These are phyloP conservation scores for Cyclanthera cordifolia DNA, from an alignment of 306 rosid genomes.

Conservation along the genomic window DNA sequence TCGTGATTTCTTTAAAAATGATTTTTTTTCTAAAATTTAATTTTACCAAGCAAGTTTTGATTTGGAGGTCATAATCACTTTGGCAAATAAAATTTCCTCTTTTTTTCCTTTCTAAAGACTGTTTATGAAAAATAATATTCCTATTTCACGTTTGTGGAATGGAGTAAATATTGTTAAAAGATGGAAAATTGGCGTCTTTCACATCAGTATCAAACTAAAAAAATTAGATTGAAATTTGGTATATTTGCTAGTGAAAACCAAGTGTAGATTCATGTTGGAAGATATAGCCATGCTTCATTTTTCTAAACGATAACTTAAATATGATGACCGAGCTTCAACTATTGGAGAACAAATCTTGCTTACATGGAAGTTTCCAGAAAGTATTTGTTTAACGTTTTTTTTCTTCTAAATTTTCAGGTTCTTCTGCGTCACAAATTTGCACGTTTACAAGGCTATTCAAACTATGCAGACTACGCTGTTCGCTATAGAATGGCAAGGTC, in stretches of 20 bases:
- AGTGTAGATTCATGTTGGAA: neutral
- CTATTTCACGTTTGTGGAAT: neutral
- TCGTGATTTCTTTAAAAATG: neutral
- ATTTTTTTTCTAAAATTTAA: neutral
- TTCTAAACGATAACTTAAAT: neutral
- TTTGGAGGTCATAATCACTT: neutral
- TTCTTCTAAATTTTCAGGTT: conserved; percentile 44
- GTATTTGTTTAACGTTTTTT: neutral
- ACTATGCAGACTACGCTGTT: conserved; percentile 76
- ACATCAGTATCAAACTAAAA: neutral
- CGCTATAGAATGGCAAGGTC: conserved; percentile 89
- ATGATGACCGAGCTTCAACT: neutral
- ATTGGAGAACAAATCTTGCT: neutral
- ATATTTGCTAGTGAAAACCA: neutral
- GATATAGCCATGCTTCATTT: neutral
- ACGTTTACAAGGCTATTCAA: conserved; percentile 73
- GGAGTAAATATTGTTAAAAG: neutral
- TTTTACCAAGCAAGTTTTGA: neutral
- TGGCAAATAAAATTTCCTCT: neutral
- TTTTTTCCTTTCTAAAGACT: neutral
- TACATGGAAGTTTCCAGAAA: neutral
- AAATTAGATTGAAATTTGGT: neutral
- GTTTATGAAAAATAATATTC: neutral
- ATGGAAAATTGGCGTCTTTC: neutral
- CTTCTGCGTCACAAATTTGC: conserved; percentile 82